A percentile compares a stretch with the other conserved stretches of the same genome.
These are phyloP conservation scores for Eimeria tenella DNA, from an alignment of 169 alveolate genomes.

Conservation along the genomic window DNA sequence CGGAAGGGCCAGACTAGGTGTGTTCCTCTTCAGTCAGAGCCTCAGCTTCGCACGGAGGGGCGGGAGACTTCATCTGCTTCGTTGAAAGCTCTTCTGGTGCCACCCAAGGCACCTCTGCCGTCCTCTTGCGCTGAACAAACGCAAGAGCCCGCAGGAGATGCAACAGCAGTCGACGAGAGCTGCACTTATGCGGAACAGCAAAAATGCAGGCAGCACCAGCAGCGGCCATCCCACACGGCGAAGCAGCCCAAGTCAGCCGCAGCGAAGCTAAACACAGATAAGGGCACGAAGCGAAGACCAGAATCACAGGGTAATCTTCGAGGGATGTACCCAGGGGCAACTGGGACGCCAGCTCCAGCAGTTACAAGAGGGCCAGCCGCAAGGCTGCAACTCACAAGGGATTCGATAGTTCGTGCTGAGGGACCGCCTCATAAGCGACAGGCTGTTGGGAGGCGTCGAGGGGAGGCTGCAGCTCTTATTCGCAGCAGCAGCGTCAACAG, in stretches of 20 bases:
- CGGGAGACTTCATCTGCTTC: too few species aligned
- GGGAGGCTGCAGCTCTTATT: not conserved
- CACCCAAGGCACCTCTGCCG: too few species aligned
- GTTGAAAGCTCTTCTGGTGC: too few species aligned
- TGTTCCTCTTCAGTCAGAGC: too few species aligned
- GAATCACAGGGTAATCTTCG: constrained; percentile 14
- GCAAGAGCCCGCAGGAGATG: too few species aligned
- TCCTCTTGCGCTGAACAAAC: too few species aligned
- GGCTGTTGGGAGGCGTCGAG: constrained; percentile 39
- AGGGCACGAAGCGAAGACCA: constrained; percentile 38
- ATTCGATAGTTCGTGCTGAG: constrained; percentile 19
- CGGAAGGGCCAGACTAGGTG: too few species aligned
- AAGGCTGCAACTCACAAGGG: not conserved
- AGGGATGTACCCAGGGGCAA: not conserved
- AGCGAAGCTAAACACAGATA: not conserved
- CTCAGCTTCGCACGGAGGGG: too few species aligned
- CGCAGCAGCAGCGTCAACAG: constrained; percentile 55
- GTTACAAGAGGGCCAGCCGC: not conserved
- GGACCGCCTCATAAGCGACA: constrained; percentile 68
- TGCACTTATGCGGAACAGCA: not conserved
- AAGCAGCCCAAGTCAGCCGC: not conserved
- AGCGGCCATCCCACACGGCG: constrained; percentile 18
- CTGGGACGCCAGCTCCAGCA: not conserved
- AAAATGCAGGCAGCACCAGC: not conserved
- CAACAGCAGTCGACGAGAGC: too few species aligned